Percentiles rank a stretch among this genome's conserved stretches.
These are phyloP conservation scores for Helianthus tuberosus DNA, from an alignment of 129 eudicot species.

Conservation along the genomic window DNA sequence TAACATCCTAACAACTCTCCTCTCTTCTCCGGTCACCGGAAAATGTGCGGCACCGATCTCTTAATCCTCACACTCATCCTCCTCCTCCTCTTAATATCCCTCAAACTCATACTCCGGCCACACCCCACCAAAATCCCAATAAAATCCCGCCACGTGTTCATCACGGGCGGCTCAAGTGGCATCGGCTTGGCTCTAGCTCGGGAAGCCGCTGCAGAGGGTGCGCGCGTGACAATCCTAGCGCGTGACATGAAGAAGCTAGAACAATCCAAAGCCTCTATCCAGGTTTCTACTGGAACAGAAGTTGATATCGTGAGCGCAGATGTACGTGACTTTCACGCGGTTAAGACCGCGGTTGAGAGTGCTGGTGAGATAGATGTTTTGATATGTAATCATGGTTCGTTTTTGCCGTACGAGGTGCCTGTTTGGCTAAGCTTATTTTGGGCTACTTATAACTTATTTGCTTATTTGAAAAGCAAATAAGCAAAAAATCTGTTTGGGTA, in stretches of 20 bases:
- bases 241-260: conserved; percentile 49
- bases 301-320: conserved; percentile 56
- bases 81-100: conserved; percentile 48
- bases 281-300: conserved; percentile 54
- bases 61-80: conserved; percentile 29
- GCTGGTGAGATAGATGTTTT: conserved; percentile 69
- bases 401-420: conserved; percentile 50
- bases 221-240: conserved; percentile 67
- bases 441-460: too few relatives aligned
- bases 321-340: conserved; percentile 56
- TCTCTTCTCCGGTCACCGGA: too few relatives aligned
- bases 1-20: too few relatives aligned
- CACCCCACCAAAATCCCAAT: conserved; percentile 54
- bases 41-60: neutral
- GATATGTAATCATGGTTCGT: conserved; percentile 66
- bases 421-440: too few relatives aligned
- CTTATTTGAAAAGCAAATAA: too few relatives aligned
- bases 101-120: conserved; percentile 63
- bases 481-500: too few relatives aligned
- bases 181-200: conserved; percentile 29
- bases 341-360: conserved; percentile 47
- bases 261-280: conserved; percentile 53
- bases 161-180: conserved; percentile 48
- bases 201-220: neutral
- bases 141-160: conserved; percentile 64